These are phyloP conservation scores for Yamadazyma friedrichii DNA, from an alignment of 1,139 yeast genomes.

Conservation along the genomic window DNA sequence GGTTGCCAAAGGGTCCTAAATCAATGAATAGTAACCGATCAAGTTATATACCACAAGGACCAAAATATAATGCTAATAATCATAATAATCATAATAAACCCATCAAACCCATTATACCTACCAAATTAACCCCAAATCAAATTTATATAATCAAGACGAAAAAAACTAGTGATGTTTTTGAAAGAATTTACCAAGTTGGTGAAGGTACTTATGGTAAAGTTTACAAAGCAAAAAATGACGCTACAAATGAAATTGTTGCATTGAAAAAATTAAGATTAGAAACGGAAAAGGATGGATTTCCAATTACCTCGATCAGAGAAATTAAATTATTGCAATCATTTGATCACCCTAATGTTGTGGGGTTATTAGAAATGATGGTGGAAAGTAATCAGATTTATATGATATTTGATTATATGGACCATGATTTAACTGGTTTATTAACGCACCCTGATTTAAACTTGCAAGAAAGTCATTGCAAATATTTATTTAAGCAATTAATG, in stretches of 20 bases:
- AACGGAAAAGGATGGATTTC: slow-evolving; percentile 90
- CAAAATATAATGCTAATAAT: background rate
- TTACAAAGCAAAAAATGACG: slow-evolving; percentile 58
- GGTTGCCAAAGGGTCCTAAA: slow-evolving; percentile 9
- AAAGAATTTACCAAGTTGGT: slow-evolving; percentile 46
- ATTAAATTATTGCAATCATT: slow-evolving; percentile 85
- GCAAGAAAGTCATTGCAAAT: slow-evolving; percentile 69
- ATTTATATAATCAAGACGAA: slow-evolving; percentile 33
- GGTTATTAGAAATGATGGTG: slow-evolving; percentile 86
- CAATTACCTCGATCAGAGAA: slow-evolving; percentile 92
- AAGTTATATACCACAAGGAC: background rate
- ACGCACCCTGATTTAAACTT: slow-evolving; percentile 71
- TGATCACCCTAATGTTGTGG: slow-evolving; percentile 78
- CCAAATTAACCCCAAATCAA: slow-evolving; percentile 23
- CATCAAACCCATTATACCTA: slow-evolving; percentile 7
- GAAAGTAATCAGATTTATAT: slow-evolving; percentile 77
- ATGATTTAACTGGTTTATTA: slow-evolving; percentile 85
- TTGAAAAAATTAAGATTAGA: slow-evolving; percentile 81
- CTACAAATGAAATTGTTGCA: slow-evolving; percentile 77
- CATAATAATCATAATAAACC: background rate
- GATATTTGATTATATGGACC: slow-evolving; percentile 93
- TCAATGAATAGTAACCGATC: slow-evolving; percentile 1
- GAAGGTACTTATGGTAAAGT: slow-evolving; percentile 54
- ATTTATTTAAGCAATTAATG: slow-evolving; percentile 70
- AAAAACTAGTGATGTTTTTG: slow-evolving; percentile 30